Evolutionary conservation across 1,284 basidiomycete species (phyloP).

Genomic region (Austroboletus olivaceoglutinosus): DNA sequence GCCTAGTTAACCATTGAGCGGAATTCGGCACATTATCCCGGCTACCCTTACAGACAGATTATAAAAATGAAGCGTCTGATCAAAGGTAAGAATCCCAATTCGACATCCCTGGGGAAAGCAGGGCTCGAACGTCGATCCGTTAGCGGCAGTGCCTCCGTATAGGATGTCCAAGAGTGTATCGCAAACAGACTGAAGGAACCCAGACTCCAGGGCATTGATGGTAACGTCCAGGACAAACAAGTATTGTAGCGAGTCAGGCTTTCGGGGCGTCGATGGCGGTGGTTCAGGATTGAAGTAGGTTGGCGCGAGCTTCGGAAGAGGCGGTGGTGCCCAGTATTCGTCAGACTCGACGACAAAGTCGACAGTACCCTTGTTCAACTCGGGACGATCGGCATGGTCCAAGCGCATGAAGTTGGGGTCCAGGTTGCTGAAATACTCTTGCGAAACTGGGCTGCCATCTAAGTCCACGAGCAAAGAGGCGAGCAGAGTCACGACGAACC

Average conservation of each 20-base stretch:
- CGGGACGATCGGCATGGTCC: slow-evolving; percentile 82
- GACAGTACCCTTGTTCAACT: slow-evolving; percentile 88
- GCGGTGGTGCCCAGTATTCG: slow-evolving; percentile 86
- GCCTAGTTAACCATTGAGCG: slow-evolving; percentile 42
- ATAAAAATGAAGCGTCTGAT: slow-evolving; percentile 85
- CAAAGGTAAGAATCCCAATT: slow-evolving; percentile 86
- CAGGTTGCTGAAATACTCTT: slow-evolving; percentile 86
- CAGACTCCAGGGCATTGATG: slow-evolving; percentile 65
- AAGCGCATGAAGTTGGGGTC: slow-evolving; percentile 79
- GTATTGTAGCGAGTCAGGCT: slow-evolving; percentile 71
- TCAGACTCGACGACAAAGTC: slow-evolving; percentile 81
- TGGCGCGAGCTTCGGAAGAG: slow-evolving; percentile 50
- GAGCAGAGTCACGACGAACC: slow-evolving; percentile 48
- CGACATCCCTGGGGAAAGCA: slow-evolving; percentile 54
- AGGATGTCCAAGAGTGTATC: slow-evolving; percentile 64
- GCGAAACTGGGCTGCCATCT: slow-evolving; percentile 51
- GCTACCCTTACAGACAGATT: slow-evolving; percentile 72
- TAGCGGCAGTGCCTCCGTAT: slow-evolving; percentile 56
- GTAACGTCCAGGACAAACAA: slow-evolving; percentile 93
- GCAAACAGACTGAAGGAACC: slow-evolving; percentile 74
- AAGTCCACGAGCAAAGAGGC: background rate
- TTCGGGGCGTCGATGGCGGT: slow-evolving; percentile 46
- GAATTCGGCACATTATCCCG: slow-evolving; percentile 20
- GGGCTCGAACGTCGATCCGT: slow-evolving; percentile 42
- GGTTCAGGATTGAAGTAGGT: slow-evolving; percentile 52